A percentile compares a stretch with the other conserved stretches of the same genome.
Conservation (phyloP, 352 stramenopile species). For the Globisporangium sylvaticum region DNA sequence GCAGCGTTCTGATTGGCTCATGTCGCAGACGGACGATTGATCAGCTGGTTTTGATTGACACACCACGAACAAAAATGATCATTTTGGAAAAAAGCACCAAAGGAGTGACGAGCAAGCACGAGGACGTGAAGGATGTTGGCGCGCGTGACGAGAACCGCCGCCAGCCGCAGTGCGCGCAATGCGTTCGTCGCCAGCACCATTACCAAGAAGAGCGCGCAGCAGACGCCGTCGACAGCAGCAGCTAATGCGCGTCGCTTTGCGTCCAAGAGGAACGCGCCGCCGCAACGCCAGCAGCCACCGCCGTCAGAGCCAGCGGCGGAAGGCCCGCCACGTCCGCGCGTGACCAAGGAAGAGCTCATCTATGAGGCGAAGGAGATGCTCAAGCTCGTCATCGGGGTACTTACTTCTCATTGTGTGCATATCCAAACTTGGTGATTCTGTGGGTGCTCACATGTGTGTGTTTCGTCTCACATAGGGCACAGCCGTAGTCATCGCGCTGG, state of each 20-base stretch:
- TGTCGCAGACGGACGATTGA: neutral
- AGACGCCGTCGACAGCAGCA: no score
- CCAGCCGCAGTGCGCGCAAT: neutral
- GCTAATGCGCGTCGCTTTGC: constrained; percentile 3
- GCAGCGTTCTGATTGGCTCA: no score
- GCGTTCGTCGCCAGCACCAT: neutral
- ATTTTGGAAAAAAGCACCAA: neutral
- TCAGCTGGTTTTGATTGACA: neutral
- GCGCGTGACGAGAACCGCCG: constrained; percentile 1
- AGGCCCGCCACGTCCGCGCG: neutral
- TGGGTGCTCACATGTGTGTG: neutral
- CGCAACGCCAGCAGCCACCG: neutral
- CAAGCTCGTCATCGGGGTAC: constrained; percentile 58
- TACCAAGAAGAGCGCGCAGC: neutral
- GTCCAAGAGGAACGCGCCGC: constrained; percentile 14
- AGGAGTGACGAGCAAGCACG: neutral
- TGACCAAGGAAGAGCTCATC: constrained; percentile 42
- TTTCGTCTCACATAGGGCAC: constrained; percentile 28
- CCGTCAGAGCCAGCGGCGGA: neutral
- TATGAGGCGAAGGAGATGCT: constrained; percentile 56
- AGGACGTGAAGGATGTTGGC: constrained; percentile 6
- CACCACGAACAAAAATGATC: neutral
- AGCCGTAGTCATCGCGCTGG: constrained; percentile 33
- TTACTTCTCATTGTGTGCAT: neutral
- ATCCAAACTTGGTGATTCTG: neutral